Conservation (phyloP, 176 grass and related monocot species). For the Poa pratensis region DNA sequence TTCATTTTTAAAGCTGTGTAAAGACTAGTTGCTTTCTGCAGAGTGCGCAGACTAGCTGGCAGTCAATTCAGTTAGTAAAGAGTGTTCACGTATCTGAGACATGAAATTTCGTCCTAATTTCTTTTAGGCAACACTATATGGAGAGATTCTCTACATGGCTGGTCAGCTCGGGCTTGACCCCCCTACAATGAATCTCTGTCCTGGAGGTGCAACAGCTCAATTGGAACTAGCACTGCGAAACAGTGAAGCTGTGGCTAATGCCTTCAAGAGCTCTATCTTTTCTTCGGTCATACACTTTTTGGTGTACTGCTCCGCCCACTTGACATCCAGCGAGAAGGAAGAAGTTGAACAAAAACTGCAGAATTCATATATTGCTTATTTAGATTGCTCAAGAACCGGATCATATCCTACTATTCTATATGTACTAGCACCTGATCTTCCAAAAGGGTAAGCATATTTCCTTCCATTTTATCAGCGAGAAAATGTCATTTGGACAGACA, state of each 20-base stretch:
- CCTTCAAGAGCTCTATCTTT: constrained; percentile 75
- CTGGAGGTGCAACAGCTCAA: constrained; percentile 65
- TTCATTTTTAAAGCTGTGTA: constrained; percentile 6
- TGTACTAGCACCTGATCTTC: constrained; percentile 77
- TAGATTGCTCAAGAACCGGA: constrained; percentile 39
- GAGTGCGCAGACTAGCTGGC: not conserved
- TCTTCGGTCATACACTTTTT: constrained; percentile 75
- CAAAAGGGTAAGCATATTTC: constrained; percentile 71
- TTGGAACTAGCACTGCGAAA: constrained; percentile 78
- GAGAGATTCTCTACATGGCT: constrained; percentile 86
- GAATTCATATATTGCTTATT: constrained; percentile 44
- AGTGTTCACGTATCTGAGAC: not conserved
- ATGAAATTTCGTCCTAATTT: constrained; percentile 24
- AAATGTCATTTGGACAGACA: too few relatives aligned
- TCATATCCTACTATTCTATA: constrained; percentile 70
- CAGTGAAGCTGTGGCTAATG: constrained; percentile 75
- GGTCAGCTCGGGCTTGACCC: constrained; percentile 93
- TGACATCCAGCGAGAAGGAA: constrained; percentile 60
- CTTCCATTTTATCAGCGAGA: constrained; percentile 8
- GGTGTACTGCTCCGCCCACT: constrained; percentile 72
- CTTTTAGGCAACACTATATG: constrained; percentile 76
- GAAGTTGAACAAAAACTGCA: constrained; percentile 59
- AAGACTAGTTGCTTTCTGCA: not conserved
- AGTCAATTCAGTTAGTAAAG: not conserved
- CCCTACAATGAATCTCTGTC: constrained; percentile 72